phyloP scores from a whole-genome alignment of 192 early-diverging fungal genomes.

The Mortierella claussenii region DNA sequence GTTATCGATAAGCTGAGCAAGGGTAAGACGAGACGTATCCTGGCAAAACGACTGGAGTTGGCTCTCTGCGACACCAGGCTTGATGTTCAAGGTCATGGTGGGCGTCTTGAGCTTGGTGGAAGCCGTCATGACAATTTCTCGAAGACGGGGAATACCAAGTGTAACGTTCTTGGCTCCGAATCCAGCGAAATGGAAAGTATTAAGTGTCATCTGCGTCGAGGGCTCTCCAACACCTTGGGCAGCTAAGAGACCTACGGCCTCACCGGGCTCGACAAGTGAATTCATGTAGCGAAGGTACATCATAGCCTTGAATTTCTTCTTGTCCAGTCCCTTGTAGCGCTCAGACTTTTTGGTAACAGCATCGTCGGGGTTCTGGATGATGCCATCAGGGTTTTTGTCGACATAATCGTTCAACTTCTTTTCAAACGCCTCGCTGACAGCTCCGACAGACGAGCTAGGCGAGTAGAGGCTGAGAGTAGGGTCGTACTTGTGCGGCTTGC shows the following conservation, averaged over 20 bases:
- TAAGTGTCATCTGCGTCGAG: constrained; percentile 99
- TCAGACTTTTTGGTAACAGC: constrained; percentile 64
- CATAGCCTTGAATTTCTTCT: constrained; percentile 86
- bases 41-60: constrained; percentile 74
- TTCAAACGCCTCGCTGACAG: constrained; percentile 90
- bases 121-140: constrained; percentile 99
- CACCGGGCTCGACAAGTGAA: constrained; percentile 95
- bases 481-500: constrained; percentile 76
- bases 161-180: constrained; percentile 98
- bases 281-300: constrained; percentile 97
- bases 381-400: constrained; percentile 76
- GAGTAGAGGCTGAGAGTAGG: constrained; percentile 84
- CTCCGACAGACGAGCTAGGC: constrained; percentile 87
- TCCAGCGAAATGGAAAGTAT: constrained; percentile 99
- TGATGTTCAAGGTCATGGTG: constrained; percentile 89
- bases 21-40: constrained; percentile 76
- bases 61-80: constrained; percentile 70
- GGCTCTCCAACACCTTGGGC: constrained; percentile 99
- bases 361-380: constrained; percentile 59
- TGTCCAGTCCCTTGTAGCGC: constrained; percentile 64
- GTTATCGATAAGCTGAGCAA: constrained; percentile 88
- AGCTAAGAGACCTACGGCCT: constrained; percentile 96
- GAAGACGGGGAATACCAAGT: constrained; percentile 98
- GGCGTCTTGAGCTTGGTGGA: constrained; percentile 91
- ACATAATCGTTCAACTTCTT: constrained; percentile 74